Percentiles rank a stretch among this genome's conserved stretches.
These are phyloP conservation scores for Huntiella savannae DNA, from an alignment of 2,329 filamentous ascomycete species.

Conservation along the genomic window DNA sequence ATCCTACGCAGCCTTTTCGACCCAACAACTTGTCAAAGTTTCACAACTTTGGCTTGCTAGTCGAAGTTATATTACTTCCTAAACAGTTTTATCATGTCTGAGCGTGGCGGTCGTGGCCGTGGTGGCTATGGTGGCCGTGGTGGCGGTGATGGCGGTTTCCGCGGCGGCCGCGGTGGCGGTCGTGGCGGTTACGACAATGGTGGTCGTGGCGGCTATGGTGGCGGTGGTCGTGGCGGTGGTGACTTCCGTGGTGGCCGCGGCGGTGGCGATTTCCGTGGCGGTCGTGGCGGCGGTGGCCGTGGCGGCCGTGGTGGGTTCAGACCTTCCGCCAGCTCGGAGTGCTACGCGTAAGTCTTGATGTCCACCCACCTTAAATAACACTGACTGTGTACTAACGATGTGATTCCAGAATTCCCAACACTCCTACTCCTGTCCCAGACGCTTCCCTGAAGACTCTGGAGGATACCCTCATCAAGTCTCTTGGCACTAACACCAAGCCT, in stretches of 20 bases:
- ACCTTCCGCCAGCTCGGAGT: conserved; percentile 13
- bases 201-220: conserved; percentile 12
- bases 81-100: conserved; percentile 5
- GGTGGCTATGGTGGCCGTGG: conserved; percentile 14
- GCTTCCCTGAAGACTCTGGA: conserved; percentile 20
- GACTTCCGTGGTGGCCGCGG: conserved; percentile 11
- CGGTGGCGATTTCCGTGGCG: conserved; percentile 13
- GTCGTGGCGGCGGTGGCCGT: conserved; percentile 12
- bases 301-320: conserved; percentile 14
- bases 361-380: not conserved
- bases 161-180: conserved; percentile 12
- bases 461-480: conserved; percentile 18
- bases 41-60: too few species aligned
- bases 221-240: conserved; percentile 15
- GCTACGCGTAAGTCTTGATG: conserved; percentile 11
- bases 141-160: conserved; percentile 9
- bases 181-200: conserved; percentile 13
- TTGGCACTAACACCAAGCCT: conserved; percentile 20
- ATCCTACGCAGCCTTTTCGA: too few species aligned
- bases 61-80: too few species aligned
- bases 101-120: conserved; percentile 9
- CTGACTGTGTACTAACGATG: conserved; percentile 1
- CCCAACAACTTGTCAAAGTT: too few species aligned
- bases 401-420: conserved; percentile 10
- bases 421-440: conserved; percentile 15